Percentiles rank a stretch among this genome's conserved stretches.
Evolutionary conservation across 768 basidiomycete species (phyloP).

Genomic region (Russula ochroleuca): DNA sequence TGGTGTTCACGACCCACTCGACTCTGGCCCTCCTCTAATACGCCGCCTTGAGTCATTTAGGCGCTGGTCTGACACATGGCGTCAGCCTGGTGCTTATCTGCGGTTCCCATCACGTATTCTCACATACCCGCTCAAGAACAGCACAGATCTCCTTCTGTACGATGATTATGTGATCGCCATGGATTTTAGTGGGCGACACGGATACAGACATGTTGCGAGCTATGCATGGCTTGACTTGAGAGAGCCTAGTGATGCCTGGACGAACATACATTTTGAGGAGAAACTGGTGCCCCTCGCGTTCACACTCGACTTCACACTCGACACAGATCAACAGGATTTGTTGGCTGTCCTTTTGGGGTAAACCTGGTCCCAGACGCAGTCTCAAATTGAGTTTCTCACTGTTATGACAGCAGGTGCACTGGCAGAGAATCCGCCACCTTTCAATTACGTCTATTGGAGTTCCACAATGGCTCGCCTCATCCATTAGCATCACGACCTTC

Average conservation of each 20-base stretch:
- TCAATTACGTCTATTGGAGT: slow-evolving; percentile 5
- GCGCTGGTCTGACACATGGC: slow-evolving; percentile 8
- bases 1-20: slow-evolving; percentile 3
- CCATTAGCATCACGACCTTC: neutral
- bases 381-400: neutral
- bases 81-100: neutral
- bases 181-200: neutral
- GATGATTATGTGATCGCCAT: slow-evolving; percentile 13
- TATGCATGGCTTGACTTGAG: slow-evolving; percentile 12
- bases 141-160: neutral
- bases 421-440: slow-evolving; percentile 8
- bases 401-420: neutral
- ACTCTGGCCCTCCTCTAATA: neutral
- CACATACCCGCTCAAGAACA: neutral
- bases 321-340: neutral
- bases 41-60: neutral
- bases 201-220: neutral
- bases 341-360: slow-evolving; percentile 6
- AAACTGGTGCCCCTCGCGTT: neutral
- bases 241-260: neutral
- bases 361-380: neutral
- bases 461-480: slow-evolving; percentile 6
- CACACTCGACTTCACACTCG: neutral
- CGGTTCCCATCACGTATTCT: neutral
- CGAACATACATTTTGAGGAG: neutral